Base-by-base conservation (phyloP, 345 rosid species). In the Turritis glabra region DNA sequence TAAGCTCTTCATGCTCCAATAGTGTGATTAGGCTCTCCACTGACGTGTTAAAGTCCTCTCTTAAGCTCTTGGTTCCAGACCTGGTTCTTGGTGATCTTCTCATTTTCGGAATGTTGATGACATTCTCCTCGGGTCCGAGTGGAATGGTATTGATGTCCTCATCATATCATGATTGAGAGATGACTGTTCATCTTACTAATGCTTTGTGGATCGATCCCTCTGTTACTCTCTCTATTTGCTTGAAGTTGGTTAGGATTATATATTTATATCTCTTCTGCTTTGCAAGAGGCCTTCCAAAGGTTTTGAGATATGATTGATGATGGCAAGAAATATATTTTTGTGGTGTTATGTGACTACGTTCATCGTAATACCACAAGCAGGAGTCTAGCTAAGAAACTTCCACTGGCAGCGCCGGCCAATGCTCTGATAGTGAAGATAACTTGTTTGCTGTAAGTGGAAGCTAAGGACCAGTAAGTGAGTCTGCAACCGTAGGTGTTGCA, bases 361-460 rank as follows among this genome's bases (percentile, higher is more conserved):
- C 93, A 88, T 90, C 89, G 88, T 88, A 22, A 90, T 90, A 27
- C 92, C 97, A 73, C 97, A 90, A 0, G 92, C 87, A 0, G 92
- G 7, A 88, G 78, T 11, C 92, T 92, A 0, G 97, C 93, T 1
- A 90, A 64, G 19, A 90, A 85, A 0, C 93, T 90, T 5, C 90
- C 91, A 0, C 83, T 75, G 2, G 80, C 46, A 2, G 80, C 44
- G 0, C 93, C 97, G 0, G 86, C 90, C 93, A 87, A 85, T 3
- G 89, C 83, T 5, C 91, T 88, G 3, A 88, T 73, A 9, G 79
- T 77, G 75, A 88, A 84, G 37, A 90, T 88, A 0, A 91, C 90
- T 13, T 88, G 80, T 74, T 86, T 90, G 1, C 96, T 91, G 11
- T 90, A 90, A 13, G 85, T 90, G 5, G 89, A 88, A 11, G 90